These are phyloP conservation scores for Tubosaeta sp. DNA, from an alignment of 768 basidiomycete species.

Conservation along the genomic window DNA sequence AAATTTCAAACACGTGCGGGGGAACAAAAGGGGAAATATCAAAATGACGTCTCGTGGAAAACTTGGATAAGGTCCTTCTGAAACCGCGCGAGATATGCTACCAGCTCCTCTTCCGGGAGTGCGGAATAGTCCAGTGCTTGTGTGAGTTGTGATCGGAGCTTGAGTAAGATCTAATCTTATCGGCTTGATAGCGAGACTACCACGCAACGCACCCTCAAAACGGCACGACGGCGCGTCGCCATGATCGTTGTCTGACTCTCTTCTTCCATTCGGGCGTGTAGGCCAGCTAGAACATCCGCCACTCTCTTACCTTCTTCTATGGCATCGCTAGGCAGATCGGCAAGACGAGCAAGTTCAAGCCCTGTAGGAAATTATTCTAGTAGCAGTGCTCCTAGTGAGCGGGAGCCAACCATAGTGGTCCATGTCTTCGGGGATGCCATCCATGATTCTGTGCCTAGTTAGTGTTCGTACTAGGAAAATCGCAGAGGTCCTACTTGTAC, in stretches of 20 bases:
- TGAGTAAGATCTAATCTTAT: not conserved
- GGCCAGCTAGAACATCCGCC: constrained; percentile 52
- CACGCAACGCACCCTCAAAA: constrained; percentile 53
- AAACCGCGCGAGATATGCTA: constrained; percentile 60
- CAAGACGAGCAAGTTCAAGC: constrained; percentile 82
- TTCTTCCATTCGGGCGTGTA: constrained; percentile 54
- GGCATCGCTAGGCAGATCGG: constrained; percentile 76
- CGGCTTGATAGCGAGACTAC: not conserved
- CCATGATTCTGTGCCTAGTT: constrained; percentile 53
- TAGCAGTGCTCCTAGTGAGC: not conserved
- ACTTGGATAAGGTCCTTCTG: constrained; percentile 67
- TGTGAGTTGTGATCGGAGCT: constrained; percentile 72
- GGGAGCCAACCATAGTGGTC: constrained; percentile 65
- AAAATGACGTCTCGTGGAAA: constrained; percentile 23
- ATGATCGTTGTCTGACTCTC: constrained; percentile 60
- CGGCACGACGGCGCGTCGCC: constrained; percentile 58
- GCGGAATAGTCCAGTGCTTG: constrained; percentile 72
- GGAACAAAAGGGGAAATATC: constrained; percentile 4
- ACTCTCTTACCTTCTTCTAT: constrained; percentile 59
- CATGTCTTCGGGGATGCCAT: constrained; percentile 58
- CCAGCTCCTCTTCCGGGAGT: constrained; percentile 66
- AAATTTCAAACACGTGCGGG: constrained; percentile 6
- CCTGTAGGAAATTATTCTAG: constrained; percentile 45
- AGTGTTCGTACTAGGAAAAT: not conserved
- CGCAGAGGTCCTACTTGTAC: constrained; percentile 53